phyloP scores from a whole-genome alignment of 345 rosid species.

The Anacardium occidentale region DNA sequence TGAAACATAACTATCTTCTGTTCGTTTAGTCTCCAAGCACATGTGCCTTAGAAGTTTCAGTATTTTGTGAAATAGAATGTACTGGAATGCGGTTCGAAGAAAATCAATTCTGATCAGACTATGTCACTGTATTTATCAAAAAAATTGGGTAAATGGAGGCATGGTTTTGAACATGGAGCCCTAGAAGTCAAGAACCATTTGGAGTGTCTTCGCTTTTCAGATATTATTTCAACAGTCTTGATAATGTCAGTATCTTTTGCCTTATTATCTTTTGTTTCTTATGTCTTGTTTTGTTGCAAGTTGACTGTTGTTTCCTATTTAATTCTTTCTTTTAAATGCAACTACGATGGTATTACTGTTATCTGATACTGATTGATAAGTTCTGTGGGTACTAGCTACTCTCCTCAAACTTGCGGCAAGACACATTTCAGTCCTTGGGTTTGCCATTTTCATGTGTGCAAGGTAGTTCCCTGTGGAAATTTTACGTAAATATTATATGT shows the following conservation, averaged over 20 bases:
- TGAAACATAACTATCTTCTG: background rate
- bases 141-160: constrained; percentile 62
- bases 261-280: background rate
- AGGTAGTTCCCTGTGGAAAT: constrained; percentile 45
- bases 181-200: constrained; percentile 71
- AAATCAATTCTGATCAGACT: constrained; percentile 50
- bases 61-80: constrained; percentile 55
- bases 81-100: constrained; percentile 80
- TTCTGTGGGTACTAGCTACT: constrained; percentile 47
- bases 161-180: constrained; percentile 89
- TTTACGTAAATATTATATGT: background rate
- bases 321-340: background rate
- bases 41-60: constrained; percentile 15
- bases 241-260: constrained; percentile 57
- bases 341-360: background rate
- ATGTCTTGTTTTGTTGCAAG: background rate
- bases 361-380: constrained; percentile 24
- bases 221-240: constrained; percentile 60
- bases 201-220: constrained; percentile 70
- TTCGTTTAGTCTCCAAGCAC: background rate
- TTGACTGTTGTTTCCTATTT: no score
- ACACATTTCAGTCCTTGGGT: constrained; percentile 65
- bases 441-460: constrained; percentile 72
- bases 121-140: constrained; percentile 71
- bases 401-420: constrained; percentile 39